Conservation (phyloP, 225 moss, liverwort and hornwort genomes). For the Physcomitrium patens region DNA sequence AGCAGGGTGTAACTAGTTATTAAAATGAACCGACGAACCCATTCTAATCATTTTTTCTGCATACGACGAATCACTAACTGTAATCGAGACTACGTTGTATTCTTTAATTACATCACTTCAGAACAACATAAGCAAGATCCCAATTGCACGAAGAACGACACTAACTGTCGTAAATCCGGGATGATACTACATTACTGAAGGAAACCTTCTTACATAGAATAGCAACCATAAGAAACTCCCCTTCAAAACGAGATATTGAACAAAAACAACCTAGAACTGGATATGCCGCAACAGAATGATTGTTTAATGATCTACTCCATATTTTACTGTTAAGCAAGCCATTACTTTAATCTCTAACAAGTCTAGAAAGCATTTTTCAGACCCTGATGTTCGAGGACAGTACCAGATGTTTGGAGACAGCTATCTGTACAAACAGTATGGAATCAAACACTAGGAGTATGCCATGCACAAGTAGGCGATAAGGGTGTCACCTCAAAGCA, state of each 20-base stretch:
- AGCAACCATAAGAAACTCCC: background rate
- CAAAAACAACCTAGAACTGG: slow-evolving; percentile 11
- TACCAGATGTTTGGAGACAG: slow-evolving; percentile 13
- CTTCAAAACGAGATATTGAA: background rate
- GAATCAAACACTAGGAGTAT: background rate
- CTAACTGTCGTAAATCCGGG: too few species aligned
- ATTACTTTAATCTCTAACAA: slow-evolving; percentile 1
- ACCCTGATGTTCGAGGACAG: too few species aligned
- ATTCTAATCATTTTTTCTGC: background rate
- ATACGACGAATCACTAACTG: background rate
- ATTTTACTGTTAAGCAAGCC: slow-evolving; percentile 6
- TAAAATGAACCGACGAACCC: background rate
- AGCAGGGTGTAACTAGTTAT: background rate
- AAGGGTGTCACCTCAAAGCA: slow-evolving; percentile 46
- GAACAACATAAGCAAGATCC: too few species aligned
- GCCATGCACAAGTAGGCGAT: slow-evolving; percentile 17
- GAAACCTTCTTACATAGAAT: background rate
- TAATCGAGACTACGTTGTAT: slow-evolving; percentile 17
- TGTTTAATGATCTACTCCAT: background rate
- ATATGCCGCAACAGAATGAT: background rate
- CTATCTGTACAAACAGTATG: background rate
- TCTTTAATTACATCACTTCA: background rate
- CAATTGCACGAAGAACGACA: too few species aligned
- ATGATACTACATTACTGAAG: background rate
- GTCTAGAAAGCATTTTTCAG: slow-evolving; percentile 10